phyloP scores from a whole-genome alignment of 225 moss, liverwort and hornwort species.

The Thuidium tamariscinum region DNA sequence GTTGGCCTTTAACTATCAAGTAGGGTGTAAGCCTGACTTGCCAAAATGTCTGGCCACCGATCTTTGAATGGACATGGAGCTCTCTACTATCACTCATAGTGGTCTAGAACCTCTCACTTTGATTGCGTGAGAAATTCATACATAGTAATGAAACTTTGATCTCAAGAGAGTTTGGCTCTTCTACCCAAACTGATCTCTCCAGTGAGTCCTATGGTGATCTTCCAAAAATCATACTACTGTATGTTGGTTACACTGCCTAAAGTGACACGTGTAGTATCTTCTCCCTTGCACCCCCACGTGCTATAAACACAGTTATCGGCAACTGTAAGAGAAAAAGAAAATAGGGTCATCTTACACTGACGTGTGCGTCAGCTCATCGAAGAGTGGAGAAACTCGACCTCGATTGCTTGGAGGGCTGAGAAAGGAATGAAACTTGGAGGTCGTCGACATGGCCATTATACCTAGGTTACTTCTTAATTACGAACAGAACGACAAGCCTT shows the following conservation, averaged over 20 bases:
- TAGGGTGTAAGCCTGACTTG: background rate
- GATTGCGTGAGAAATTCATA: background rate
- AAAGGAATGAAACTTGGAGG: constrained; percentile 21
- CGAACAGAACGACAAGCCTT: background rate
- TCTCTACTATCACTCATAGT: background rate
- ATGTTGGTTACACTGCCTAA: background rate
- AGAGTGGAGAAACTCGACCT: constrained; percentile 3
- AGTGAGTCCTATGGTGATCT: background rate
- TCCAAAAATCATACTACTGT: background rate
- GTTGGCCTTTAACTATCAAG: background rate
- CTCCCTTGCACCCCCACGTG: background rate
- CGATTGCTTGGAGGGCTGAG: constrained; percentile 5
- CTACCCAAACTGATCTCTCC: background rate
- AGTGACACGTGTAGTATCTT: background rate
- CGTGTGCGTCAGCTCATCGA: constrained; percentile 4
- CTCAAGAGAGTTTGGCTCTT: background rate
- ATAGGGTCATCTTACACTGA: background rate
- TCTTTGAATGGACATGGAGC: background rate
- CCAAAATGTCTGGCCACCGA: background rate
- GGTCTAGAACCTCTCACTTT: background rate
- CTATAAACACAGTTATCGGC: background rate
- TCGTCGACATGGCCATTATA: background rate
- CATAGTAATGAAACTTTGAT: too few relatives aligned
- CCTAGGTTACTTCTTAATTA: background rate
- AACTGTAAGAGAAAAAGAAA: background rate